Percentiles rank a stretch among this genome's conserved stretches.
These are phyloP conservation scores for Talaromyces islandicus DNA, from an alignment of 2,329 filamentous ascomycete genomes.

Conservation along the genomic window DNA sequence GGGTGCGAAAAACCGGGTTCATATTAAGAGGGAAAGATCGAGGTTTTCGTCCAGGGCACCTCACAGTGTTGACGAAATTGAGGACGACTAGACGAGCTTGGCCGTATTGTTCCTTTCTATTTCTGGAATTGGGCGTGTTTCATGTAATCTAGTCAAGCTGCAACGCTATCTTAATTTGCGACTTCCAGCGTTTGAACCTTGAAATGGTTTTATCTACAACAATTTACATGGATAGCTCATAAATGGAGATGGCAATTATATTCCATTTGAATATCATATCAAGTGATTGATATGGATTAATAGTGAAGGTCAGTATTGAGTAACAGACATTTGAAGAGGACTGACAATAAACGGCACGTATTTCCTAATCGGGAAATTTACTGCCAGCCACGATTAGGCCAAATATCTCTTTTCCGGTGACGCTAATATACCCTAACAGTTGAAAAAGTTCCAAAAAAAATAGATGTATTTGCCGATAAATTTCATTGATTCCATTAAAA, in stretches of 20 bases:
- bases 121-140: background rate
- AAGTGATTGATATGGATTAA: background rate
- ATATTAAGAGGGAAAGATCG: constrained; percentile 7
- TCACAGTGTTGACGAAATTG: background rate
- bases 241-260: background rate
- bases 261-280: background rate
- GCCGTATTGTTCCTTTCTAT: background rate
- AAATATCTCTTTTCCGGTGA: background rate
- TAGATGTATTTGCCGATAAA: no score
- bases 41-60: constrained; percentile 3
- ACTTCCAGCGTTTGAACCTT: background rate
- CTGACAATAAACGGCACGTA: background rate
- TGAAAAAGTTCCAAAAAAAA: no score
- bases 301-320: background rate
- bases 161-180: background rate
- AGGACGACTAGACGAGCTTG: background rate
- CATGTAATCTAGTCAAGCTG: background rate
- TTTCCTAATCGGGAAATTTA: background rate
- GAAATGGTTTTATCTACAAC: background rate
- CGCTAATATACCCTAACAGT: no score
- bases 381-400: background rate
- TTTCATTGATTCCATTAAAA: background rate
- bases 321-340: background rate
- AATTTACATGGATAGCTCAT: background rate
- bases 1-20: background rate